phyloP scores from a whole-genome alignment of 1,284 basidiomycete species.

The Dichomitus squalens region DNA sequence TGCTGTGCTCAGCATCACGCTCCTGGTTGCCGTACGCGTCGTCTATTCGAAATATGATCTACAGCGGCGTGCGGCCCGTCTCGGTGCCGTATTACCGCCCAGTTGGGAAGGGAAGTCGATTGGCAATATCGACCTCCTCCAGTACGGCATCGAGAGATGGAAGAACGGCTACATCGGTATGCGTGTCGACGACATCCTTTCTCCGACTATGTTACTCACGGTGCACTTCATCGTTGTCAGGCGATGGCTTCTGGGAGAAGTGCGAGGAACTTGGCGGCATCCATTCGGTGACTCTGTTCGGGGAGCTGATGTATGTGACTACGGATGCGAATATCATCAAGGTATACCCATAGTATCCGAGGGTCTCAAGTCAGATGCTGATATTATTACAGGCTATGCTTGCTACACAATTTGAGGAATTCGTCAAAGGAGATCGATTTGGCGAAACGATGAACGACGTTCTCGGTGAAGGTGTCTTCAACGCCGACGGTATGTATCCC shows the following conservation, averaged over 20 bases:
- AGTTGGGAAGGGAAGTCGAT: constrained; percentile 16
- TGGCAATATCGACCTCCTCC: constrained; percentile 23
- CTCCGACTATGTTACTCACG: background rate
- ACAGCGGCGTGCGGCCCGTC: constrained; percentile 14
- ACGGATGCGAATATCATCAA: constrained; percentile 27
- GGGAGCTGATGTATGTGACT: constrained; percentile 23
- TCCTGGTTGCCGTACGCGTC: background rate
- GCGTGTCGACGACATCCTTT: background rate
- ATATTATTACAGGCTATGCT: constrained; percentile 19
- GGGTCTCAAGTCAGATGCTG: background rate
- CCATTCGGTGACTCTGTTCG: constrained; percentile 19
- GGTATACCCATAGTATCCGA: constrained; percentile 9
- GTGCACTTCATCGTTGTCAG: background rate
- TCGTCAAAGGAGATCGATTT: constrained; percentile 20
- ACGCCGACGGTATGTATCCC: constrained; percentile 23
- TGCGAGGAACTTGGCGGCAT: constrained; percentile 20
- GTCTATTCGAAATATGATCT: constrained; percentile 3
- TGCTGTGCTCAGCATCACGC: constrained; percentile 7
- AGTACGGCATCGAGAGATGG: constrained; percentile 9
- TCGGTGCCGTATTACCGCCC: constrained; percentile 23
- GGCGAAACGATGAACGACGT: constrained; percentile 15
- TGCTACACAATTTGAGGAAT: constrained; percentile 26
- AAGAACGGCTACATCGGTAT: constrained; percentile 24
- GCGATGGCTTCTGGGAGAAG: constrained; percentile 22
- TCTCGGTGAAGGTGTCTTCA: constrained; percentile 25